Base-by-base conservation (phyloP, 140 eudicot genomes). In the Senecio squalidus region DNA sequence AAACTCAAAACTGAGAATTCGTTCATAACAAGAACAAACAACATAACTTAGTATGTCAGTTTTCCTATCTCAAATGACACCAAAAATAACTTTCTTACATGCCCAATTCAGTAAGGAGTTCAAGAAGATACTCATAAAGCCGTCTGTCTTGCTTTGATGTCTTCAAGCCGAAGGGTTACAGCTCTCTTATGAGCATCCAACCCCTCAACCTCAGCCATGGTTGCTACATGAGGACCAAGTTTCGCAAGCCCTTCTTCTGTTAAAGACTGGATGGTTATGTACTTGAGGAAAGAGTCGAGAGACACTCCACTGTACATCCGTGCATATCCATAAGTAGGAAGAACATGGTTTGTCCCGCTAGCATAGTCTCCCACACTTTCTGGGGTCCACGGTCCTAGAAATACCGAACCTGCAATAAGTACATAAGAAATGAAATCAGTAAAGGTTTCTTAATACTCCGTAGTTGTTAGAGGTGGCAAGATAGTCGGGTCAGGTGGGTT, bases 331-430 rank as follows among this genome's bases (percentile, higher is more conserved):
- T 92, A 92, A 18, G 98, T 92, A 15, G 98, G 98, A 58, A 92
- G 95, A 24, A 92, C 98, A 29, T 92, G 98, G 60, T 92, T 92
- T 11, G 96, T 92, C 33, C 98, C 98, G 46, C 98, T 92, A 3
- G 98, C 98, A 71, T 92, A 92, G 61, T 92, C 98, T 52, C 98
- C 98, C 7, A 92, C 98, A 68, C 98, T 92, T 82, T 92, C 98
- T 4, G 98, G 98, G 9, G 98, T 92, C 98, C 98, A 92, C 64
- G 80, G 93, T 58, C 98, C 98, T 60, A 92, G 46, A 66, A 92
- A 92, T 40, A 92, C 98, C 15, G 98, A 92, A 16, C 98, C 98
- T 92, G 84, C 77, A 69, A 30, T 6, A 2, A 34, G 13, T 7
- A 43, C 31, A 49, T 26, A 5, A 40, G 5, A 28, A 51, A 15